A percentile compares a stretch with the other conserved stretches of the same genome.
phyloP scores from a whole-genome alignment of 805 yeast species.

The Blastobotrys terrestris region DNA sequence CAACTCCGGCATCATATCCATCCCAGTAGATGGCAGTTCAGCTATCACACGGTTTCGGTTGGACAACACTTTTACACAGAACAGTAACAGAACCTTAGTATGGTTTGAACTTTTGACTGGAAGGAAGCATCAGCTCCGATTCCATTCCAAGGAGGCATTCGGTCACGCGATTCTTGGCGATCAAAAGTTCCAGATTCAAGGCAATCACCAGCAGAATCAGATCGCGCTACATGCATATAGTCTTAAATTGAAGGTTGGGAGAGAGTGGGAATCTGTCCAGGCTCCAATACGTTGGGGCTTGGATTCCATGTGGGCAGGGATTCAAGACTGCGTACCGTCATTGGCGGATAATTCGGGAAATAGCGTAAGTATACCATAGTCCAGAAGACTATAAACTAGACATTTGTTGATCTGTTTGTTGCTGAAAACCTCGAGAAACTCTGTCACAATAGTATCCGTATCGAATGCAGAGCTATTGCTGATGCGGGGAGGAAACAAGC shows the following conservation, averaged over 20 bases:
- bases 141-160: conserved; percentile 12
- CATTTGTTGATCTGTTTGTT: conserved; percentile 28
- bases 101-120: conserved; percentile 16
- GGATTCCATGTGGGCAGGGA: not conserved
- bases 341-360: conserved; percentile 24
- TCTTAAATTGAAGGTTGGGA: not conserved
- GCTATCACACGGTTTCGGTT: conserved; percentile 11
- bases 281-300: conserved; percentile 2
- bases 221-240: not conserved
- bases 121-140: conserved; percentile 18
- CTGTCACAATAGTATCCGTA: conserved; percentile 15
- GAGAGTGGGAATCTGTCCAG: not conserved
- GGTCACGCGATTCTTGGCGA: conserved; percentile 13
- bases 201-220: not conserved
- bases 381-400: conserved; percentile 24
- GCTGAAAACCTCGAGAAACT: conserved; percentile 22
- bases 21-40: conserved; percentile 7
- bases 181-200: not conserved
- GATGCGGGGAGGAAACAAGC: conserved; percentile 16
- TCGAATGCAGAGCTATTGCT: conserved; percentile 13
- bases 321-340: too few species aligned
- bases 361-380: conserved; percentile 21
- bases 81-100: conserved; percentile 6
- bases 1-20: conserved; percentile 4
- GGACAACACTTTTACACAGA: not conserved